Evolutionary conservation across 768 basidiomycete species (phyloP).

Genomic region (Mycena polygramma): DNA sequence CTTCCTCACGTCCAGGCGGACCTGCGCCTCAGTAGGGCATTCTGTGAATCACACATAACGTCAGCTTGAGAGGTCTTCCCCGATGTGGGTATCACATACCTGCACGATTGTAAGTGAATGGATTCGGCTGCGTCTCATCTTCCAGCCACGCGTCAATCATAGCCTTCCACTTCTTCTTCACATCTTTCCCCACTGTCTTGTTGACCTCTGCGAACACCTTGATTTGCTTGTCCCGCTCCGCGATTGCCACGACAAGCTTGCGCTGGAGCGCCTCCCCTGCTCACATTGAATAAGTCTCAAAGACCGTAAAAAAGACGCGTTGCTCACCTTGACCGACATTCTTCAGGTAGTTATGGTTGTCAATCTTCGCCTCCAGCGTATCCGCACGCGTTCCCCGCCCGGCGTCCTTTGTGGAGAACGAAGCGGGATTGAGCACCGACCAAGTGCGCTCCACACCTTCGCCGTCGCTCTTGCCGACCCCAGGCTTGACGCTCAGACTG

Average conservation of each 20-base stretch:
- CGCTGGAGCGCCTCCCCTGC: slow-evolving; percentile 19
- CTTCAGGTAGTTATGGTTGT: slow-evolving; percentile 39
- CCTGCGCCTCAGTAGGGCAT: background rate
- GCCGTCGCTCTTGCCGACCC: slow-evolving; percentile 31
- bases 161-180: background rate
- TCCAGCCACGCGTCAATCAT: background rate
- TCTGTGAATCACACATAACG: background rate
- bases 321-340: slow-evolving; percentile 15
- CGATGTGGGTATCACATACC: too few relatives aligned
- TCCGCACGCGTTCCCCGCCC: slow-evolving; percentile 40
- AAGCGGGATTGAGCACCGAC: slow-evolving; percentile 41
- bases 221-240: background rate
- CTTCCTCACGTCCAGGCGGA: too few relatives aligned
- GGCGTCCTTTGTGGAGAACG: slow-evolving; percentile 48
- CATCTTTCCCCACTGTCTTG: too few relatives aligned
- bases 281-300: background rate
- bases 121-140: background rate
- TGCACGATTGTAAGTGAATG: background rate
- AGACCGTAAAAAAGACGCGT: too few relatives aligned
- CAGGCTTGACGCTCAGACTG: slow-evolving; percentile 19
- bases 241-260: slow-evolving; percentile 17
- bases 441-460: slow-evolving; percentile 43
- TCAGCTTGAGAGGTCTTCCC: too few relatives aligned
- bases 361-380: slow-evolving; percentile 43
- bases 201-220: background rate